Evolutionary conservation across 1,139 yeast genomes (phyloP).

Genomic region (Candida glucosophila): DNA sequence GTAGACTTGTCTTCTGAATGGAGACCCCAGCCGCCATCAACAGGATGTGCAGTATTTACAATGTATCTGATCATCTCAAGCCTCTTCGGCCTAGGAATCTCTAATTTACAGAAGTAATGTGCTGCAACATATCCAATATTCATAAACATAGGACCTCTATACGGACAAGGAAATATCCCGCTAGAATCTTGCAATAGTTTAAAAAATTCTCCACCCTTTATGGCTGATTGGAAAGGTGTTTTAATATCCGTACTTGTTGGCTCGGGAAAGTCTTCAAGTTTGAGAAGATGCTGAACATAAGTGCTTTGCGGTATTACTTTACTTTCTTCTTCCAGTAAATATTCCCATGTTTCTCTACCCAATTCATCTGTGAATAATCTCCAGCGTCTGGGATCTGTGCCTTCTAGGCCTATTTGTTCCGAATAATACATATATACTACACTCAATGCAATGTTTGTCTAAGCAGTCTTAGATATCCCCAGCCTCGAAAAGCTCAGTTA

Average conservation of each 20-base stretch:
- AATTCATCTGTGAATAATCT: slow-evolving; percentile 58
- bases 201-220: slow-evolving; percentile 70
- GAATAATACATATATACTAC: slow-evolving; percentile 45
- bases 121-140: slow-evolving; percentile 81
- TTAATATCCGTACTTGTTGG: slow-evolving; percentile 9
- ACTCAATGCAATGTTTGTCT: no score
- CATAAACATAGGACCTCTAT: slow-evolving; percentile 98
- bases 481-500: no score
- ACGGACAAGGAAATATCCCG: slow-evolving; percentile 87
- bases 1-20: slow-evolving; percentile 90
- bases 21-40: slow-evolving; percentile 99
- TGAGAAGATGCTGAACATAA: slow-evolving; percentile 49
- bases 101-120: slow-evolving; percentile 58
- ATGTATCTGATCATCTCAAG: slow-evolving; percentile 74
- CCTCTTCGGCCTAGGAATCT: slow-evolving; percentile 58
- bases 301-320: slow-evolving; percentile 43
- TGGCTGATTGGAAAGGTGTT: slow-evolving; percentile 56
- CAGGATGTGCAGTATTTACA: slow-evolving; percentile 88
- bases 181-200: slow-evolving; percentile 53
- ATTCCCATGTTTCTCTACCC: slow-evolving; percentile 83
- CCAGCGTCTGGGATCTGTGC: slow-evolving; percentile 72
- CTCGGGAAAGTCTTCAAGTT: slow-evolving; percentile 36
- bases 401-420: slow-evolving; percentile 51
- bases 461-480: no score
- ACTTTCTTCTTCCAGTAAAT: slow-evolving; percentile 34